Evolutionary conservation across 139 green algal genomes (phyloP), one percentile per base, ranked within the genome.

Genomic region (Volvox africanus): DNA sequence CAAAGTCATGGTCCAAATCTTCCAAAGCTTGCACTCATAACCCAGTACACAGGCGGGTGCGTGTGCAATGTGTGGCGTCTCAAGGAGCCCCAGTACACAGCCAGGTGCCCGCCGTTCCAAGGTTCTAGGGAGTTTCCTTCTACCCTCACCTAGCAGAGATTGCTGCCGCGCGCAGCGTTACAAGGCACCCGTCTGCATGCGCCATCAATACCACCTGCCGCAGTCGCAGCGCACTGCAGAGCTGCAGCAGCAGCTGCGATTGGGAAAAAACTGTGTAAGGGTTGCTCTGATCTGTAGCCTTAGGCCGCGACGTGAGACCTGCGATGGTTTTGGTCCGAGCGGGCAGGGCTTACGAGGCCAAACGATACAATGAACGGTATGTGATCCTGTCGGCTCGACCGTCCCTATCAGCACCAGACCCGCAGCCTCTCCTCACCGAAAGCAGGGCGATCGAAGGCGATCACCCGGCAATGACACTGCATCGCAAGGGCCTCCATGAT

Each of bases 401-500:
- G 9, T 55, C 44, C 44, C 44, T 9, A 55, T 9, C 44, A 55
- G 44, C 44, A 55, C 44, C 44, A 55, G 44, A 55, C 5, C 44
- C 44, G 44, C 44, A 55, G 44, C 44, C 44, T 55, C 44, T 55
- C 0, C 90, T 91, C 68, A 90, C 91, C 88, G 67, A 93, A 94
- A 0, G 44, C 88, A 1, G 92, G 93, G 33, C 87, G 73, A 76
- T 94, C 91, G 86, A 92, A 93, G 16, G 94, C 88, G 1, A 95
- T 71, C 5, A 94, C 91, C 1, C 85, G 82, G 83, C 95, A 96
- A 30, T 94, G 90, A 61, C 83, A 92, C 28, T 94, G 87, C 35
- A 93, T 62, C 0, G 97, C 97, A 33, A 98, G 93, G 1, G 93
- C 89, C 88, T 95, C 93, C 95, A 97, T 95, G 1, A 98, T 71